Evolutionary conservation across 2,329 filamentous ascomycete species (phyloP).

Genomic region (Ophiostoma sp.): DNA sequence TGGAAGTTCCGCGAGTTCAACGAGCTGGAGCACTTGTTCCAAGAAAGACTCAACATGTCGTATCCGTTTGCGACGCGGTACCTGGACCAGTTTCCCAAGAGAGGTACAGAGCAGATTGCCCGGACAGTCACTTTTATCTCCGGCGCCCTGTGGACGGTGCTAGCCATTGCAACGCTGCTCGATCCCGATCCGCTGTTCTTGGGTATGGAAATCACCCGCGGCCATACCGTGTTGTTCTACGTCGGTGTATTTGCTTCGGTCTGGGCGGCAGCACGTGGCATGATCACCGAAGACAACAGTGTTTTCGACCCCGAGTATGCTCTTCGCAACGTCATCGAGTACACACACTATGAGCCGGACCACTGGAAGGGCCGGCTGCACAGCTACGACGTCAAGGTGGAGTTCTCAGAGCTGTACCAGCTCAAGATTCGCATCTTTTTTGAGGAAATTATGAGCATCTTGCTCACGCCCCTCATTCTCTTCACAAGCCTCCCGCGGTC

Average conservation of each 20-base stretch:
- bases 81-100: slow-evolving; percentile 92
- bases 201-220: slow-evolving; percentile 82
- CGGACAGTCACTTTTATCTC: slow-evolving; percentile 82
- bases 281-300: slow-evolving; percentile 78
- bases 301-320: slow-evolving; percentile 92
- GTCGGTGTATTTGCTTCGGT: slow-evolving; percentile 74
- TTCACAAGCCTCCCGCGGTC: slow-evolving; percentile 81
- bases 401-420: slow-evolving; percentile 88
- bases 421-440: slow-evolving; percentile 87
- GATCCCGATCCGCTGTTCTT: slow-evolving; percentile 81
- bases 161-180: slow-evolving; percentile 76
- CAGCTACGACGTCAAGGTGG: slow-evolving; percentile 83
- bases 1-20: slow-evolving; percentile 99
- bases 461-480: slow-evolving; percentile 84
- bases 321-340: slow-evolving; percentile 81
- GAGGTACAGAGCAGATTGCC: slow-evolving; percentile 80
- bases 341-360: slow-evolving; percentile 83
- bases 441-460: slow-evolving; percentile 86
- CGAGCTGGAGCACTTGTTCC: slow-evolving; percentile 86
- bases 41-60: slow-evolving; percentile 86
- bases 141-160: slow-evolving; percentile 77
- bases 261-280: slow-evolving; percentile 76
- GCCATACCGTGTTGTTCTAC: slow-evolving; percentile 86
- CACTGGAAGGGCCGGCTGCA: slow-evolving; percentile 89
- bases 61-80: slow-evolving; percentile 90